These are phyloP conservation scores for Schoenoplectus tabernaemontani DNA, from an alignment of 202 grass and related monocot genomes.

Conservation along the genomic window DNA sequence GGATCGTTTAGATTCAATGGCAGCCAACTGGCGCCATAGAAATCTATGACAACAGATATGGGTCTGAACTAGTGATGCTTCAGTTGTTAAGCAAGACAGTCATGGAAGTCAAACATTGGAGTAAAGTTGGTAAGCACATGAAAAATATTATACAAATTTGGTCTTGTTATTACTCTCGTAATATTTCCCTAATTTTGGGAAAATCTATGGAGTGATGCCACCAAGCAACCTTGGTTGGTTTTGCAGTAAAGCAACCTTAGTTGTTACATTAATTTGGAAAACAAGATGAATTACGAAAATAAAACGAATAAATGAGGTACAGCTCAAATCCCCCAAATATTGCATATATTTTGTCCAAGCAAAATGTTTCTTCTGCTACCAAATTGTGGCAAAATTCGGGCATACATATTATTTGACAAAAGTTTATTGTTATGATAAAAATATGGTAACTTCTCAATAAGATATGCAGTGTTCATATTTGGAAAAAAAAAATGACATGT, in stretches of 20 bases:
- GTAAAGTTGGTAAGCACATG: not conserved
- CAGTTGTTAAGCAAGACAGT: conserved; percentile 3
- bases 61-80: not conserved
- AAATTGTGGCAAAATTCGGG: not conserved
- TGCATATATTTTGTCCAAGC: not conserved
- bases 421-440: not conserved
- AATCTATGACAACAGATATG: too few species aligned
- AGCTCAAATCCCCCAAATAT: conserved; percentile 11
- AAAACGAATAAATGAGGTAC: conserved; percentile 1
- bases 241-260: not conserved
- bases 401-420: too few species aligned
- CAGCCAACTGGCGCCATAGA: too few species aligned
- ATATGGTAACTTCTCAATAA: not conserved
- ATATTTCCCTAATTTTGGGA: conserved; percentile 27
- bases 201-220: conserved; percentile 13
- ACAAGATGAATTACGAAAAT: not conserved
- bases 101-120: not conserved
- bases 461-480: not conserved
- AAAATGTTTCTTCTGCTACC: not conserved
- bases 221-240: conserved; percentile 3
- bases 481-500: not conserved
- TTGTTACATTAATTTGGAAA: not conserved
- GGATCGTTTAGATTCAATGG: too few species aligned
- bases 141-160: not conserved
- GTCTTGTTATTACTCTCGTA: not conserved